Evolutionary conservation across 2,329 filamentous ascomycete species (phyloP).

Genomic region (Penicillium sp.): DNA sequence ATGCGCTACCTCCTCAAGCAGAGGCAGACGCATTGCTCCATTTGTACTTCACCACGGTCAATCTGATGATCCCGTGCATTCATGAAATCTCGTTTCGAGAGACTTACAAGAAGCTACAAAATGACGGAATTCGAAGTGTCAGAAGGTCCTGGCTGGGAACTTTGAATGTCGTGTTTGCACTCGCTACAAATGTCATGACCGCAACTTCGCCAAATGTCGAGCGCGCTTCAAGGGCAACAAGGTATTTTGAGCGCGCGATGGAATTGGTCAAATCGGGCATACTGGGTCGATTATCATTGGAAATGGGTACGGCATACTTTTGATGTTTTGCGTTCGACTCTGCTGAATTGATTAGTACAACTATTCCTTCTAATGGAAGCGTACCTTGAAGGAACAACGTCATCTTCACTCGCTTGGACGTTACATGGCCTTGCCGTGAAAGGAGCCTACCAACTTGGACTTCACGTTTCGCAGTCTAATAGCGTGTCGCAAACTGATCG

Average conservation of each 20-base stretch:
- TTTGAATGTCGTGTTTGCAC: constrained; percentile 7
- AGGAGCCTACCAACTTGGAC: not conserved
- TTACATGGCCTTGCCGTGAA: not conserved
- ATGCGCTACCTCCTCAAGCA: constrained; percentile 4
- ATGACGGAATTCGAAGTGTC: not conserved
- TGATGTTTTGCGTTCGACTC: not conserved
- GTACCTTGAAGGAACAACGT: not conserved
- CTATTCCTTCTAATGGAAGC: not conserved
- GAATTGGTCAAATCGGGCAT: constrained; percentile 4
- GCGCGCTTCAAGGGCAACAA: not conserved
- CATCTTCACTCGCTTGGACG: not conserved
- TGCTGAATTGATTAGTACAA: not conserved
- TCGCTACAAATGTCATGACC: constrained; percentile 10
- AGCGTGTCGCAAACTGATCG: not conserved
- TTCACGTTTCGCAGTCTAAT: not conserved
- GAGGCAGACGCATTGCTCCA: constrained; percentile 9
- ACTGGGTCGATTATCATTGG: constrained; percentile 8
- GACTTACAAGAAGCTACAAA: constrained; percentile 4
- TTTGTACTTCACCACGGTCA: constrained; percentile 11
- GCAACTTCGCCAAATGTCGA: constrained; percentile 9
- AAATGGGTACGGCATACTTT: constrained; percentile 8
- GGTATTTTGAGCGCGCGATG: constrained; percentile 8
- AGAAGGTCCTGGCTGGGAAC: constrained; percentile 9
- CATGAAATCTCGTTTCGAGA: constrained; percentile 11
- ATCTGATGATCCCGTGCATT: constrained; percentile 13